Percentiles rank a stretch among this genome's conserved stretches.
These are phyloP conservation scores for Tubosaeta sp. DNA, from an alignment of 768 basidiomycete genomes.

Conservation along the genomic window DNA sequence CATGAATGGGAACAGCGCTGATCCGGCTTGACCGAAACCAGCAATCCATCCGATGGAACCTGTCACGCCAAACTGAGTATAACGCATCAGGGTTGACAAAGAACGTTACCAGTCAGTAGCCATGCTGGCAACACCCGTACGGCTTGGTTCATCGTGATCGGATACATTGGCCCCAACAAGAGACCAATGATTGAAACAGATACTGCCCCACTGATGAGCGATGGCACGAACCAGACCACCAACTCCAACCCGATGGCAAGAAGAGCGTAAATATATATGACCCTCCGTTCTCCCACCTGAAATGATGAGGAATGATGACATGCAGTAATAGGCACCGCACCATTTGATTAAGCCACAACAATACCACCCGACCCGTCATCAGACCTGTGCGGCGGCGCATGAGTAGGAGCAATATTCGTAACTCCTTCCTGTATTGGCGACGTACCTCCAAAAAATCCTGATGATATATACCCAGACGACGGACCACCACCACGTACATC, in stretches of 20 bases:
- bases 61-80: slow-evolving; percentile 8
- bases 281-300: slow-evolving; percentile 52
- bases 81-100: neutral
- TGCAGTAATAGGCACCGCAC: slow-evolving; percentile 18
- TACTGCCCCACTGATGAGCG: slow-evolving; percentile 49
- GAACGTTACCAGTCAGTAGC: slow-evolving; percentile 47
- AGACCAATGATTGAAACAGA: slow-evolving; percentile 55
- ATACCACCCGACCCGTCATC: slow-evolving; percentile 49
- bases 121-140: slow-evolving; percentile 65
- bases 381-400: slow-evolving; percentile 40
- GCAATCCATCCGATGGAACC: slow-evolving; percentile 67
- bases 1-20: slow-evolving; percentile 68
- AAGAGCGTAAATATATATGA: slow-evolving; percentile 47
- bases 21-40: slow-evolving; percentile 66
- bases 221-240: slow-evolving; percentile 54
- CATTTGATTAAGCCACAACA: slow-evolving; percentile 55
- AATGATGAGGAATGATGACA: neutral
- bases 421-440: neutral
- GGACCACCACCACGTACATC: slow-evolving; percentile 42
- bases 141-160: slow-evolving; percentile 64
- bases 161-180: slow-evolving; percentile 49
- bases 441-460: slow-evolving; percentile 54
- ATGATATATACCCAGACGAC: slow-evolving; percentile 47
- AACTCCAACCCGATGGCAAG: slow-evolving; percentile 55
- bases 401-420: neutral